Evolutionary conservation across 2,329 filamentous ascomycete species (phyloP).

Genomic region (Fusarium mundagurra): DNA sequence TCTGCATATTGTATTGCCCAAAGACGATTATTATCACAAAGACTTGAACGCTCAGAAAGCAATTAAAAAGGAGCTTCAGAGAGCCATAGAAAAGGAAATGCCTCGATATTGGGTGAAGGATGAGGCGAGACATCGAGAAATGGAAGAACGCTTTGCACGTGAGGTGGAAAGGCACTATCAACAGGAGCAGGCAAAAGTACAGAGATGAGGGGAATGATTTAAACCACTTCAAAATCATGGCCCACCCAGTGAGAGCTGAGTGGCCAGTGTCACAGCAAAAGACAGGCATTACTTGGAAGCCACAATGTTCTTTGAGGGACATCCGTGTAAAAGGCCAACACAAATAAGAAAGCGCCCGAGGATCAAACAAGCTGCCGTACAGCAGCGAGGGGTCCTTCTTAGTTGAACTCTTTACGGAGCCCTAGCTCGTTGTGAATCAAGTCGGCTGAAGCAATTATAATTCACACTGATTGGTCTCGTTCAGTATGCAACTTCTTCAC

Average conservation of each 20-base stretch:
- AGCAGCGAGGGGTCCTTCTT: rapidly evolving
- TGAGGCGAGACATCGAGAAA: neutral
- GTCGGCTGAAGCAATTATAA: rapidly evolving
- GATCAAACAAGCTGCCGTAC: neutral
- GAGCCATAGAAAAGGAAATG: neutral
- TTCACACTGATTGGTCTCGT: too few species aligned
- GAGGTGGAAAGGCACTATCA: neutral
- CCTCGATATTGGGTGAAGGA: neutral
- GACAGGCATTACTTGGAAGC: too few species aligned
- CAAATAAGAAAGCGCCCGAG: neutral
- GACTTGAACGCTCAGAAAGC: rapidly evolving
- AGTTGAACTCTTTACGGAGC: neutral
- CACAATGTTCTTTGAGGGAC: neutral
- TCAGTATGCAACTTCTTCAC: neutral
- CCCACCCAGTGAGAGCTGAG: neutral
- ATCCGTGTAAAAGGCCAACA: rapidly evolving
- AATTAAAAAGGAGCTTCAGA: neutral
- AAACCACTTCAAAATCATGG: neutral
- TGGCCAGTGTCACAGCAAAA: too few species aligned
- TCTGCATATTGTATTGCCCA: neutral
- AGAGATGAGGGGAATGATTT: neutral
- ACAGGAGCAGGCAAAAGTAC: neutral
- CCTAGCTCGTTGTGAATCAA: neutral
- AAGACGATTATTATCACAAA: neutral
- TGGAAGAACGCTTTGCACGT: neutral